phyloP scores from a whole-genome alignment of 2,329 filamentous ascomycete genomes.

The Venturia nashicola region DNA sequence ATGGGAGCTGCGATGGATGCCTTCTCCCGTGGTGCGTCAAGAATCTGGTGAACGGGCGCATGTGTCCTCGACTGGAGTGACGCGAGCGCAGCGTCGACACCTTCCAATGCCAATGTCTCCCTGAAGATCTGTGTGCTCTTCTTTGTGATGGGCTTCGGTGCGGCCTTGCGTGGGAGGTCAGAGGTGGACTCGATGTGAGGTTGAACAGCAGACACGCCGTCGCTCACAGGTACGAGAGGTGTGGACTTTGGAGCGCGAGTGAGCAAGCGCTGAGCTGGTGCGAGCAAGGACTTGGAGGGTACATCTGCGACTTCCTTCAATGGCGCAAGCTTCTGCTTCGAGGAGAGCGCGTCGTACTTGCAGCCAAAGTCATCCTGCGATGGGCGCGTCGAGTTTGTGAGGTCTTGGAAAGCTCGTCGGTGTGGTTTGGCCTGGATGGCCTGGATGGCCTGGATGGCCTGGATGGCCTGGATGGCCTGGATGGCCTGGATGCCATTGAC shows the following conservation, averaged over 20 bases:
- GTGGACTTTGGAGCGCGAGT: slow-evolving; percentile 21
- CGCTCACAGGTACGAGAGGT: slow-evolving; percentile 12
- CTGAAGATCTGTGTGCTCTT: slow-evolving; percentile 10
- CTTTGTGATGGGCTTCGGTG: slow-evolving; percentile 1
- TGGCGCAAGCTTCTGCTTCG: not conserved
- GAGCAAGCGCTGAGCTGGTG: slow-evolving; percentile 51
- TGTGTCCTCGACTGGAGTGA: not conserved
- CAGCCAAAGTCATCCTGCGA: slow-evolving; percentile 46
- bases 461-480: too few species aligned
- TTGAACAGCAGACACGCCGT: not conserved
- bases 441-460: too few species aligned
- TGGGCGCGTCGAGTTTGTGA: slow-evolving; percentile 18
- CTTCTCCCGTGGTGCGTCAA: not conserved
- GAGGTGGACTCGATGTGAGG: not conserved
- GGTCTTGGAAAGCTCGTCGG: slow-evolving; percentile 74
- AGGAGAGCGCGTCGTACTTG: slow-evolving; percentile 12
- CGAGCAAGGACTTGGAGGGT: slow-evolving; percentile 23
- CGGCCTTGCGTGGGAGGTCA: not conserved
- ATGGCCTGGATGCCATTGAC: slow-evolving; percentile 33
- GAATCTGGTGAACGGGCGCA: slow-evolving; percentile 3
- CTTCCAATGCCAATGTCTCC: slow-evolving; percentile 2
- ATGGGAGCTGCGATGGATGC: not conserved
- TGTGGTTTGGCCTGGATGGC: slow-evolving; percentile 18
- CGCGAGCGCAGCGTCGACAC: not conserved
- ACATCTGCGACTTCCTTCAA: slow-evolving; percentile 2